A percentile compares a stretch with the other conserved stretches of the same genome.
Conservation (phyloP, 1,139 yeast genomes). For the Barnettozyma hawaiiensis region DNA sequence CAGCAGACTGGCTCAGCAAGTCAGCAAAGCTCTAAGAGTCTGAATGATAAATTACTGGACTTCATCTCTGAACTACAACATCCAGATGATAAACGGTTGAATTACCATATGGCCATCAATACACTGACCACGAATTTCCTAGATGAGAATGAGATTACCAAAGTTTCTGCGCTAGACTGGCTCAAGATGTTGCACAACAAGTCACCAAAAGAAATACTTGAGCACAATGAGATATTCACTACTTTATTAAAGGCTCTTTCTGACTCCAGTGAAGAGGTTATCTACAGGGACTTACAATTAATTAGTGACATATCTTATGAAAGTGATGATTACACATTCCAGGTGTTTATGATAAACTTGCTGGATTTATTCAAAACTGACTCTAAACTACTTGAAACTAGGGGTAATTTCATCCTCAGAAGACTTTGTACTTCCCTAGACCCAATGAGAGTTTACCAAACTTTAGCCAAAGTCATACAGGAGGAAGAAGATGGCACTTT, state of each 20-base stretch:
- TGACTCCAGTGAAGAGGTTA: conserved; percentile 83
- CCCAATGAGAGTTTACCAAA: conserved; percentile 77
- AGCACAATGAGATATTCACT: conserved; percentile 63
- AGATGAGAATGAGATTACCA: conserved; percentile 72
- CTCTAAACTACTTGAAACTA: conserved; percentile 53
- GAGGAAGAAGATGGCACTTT: conserved; percentile 61
- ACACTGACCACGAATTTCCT: conserved; percentile 56
- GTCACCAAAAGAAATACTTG: conserved; percentile 58
- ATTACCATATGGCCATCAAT: conserved; percentile 53
- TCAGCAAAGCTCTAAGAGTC: conserved; percentile 46
- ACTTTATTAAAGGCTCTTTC: conserved; percentile 76
- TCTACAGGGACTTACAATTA: conserved; percentile 68
- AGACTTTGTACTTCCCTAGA: conserved; percentile 78
- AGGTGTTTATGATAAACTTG: conserved; percentile 68
- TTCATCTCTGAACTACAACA: conserved; percentile 35
- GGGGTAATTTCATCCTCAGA: conserved; percentile 82
- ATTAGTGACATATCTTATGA: conserved; percentile 75
- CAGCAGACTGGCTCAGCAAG: conserved; percentile 37
- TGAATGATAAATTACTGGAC: conserved; percentile 46
- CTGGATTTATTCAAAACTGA: conserved; percentile 64
- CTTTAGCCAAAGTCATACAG: conserved; percentile 72
- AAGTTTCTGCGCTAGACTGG: conserved; percentile 90
- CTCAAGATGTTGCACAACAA: conserved; percentile 73
- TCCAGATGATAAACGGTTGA: conserved; percentile 37
- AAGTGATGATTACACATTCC: conserved; percentile 73